Evolutionary conservation across 176 grass and related monocot species (phyloP).

Genomic region (Calamus simplicifolius): DNA sequence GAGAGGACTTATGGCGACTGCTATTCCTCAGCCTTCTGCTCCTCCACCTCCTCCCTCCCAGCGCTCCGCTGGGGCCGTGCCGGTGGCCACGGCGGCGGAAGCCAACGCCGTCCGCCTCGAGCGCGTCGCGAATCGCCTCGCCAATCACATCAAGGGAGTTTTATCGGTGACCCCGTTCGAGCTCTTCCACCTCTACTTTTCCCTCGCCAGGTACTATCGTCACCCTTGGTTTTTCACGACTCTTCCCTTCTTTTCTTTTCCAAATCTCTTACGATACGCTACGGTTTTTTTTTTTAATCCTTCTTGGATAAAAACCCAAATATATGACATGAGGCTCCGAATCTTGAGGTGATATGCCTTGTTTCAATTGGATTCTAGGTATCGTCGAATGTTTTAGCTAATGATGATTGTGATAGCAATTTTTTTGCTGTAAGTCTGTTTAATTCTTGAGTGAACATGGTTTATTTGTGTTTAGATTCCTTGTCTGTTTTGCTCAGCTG

Average conservation of each 20-base stretch:
- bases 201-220: slow-evolving; percentile 28
- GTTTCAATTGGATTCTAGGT: too few relatives aligned
- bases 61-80: not conserved
- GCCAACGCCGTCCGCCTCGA: slow-evolving; percentile 26
- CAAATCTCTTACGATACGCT: not conserved
- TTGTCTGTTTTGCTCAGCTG: not conserved
- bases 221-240: not conserved
- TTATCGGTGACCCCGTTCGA: slow-evolving; percentile 5
- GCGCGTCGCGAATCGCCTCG: slow-evolving; percentile 26
- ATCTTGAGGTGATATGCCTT: too few relatives aligned
- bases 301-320: too few relatives aligned
- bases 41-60: not conserved
- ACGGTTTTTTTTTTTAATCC: not conserved
- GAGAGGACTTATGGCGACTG: too few relatives aligned
- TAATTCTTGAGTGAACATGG: not conserved
- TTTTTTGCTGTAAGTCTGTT: not conserved
- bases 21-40: not conserved
- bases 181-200: slow-evolving; percentile 29
- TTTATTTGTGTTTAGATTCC: not conserved
- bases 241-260: not conserved
- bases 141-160: slow-evolving; percentile 22
- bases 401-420: not conserved
- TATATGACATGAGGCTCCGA: too few relatives aligned
- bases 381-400: too few relatives aligned
- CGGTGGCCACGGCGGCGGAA: not conserved